Base-by-base conservation (phyloP, 225 moss, liverwort and hornwort genomes). In the Physcomitrium patens region DNA sequence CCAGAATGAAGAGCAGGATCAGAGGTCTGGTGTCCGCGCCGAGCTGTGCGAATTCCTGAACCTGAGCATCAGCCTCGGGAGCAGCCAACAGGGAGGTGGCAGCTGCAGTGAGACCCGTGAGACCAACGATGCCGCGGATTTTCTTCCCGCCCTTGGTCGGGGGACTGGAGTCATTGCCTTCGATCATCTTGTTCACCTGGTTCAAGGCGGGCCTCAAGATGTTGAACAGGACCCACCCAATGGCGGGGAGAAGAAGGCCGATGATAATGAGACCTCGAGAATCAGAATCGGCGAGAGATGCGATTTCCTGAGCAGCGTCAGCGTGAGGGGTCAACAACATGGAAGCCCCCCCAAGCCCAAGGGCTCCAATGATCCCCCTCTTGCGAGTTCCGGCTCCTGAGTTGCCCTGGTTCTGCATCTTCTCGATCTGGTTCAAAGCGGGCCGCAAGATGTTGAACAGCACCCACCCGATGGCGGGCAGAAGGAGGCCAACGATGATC, bases 171-270 rank as follows among this genome's bases (percentile, higher is more conserved):
- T 24, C 60, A 71, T 83, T 83, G 43, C 62, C 62, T 0, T 62
- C 67, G 26, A 67, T 13, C 87, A 97, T 92, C 63, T 90, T 86
- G 80, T 91, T 62, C 27, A 96, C 16, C 85, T 94, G 96, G 79
- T 94, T 96, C 66, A 96, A 65, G 9, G 93, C 96, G 1, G 96
- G 96, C 83, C 82, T 82, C 19, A 96, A 79, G 56, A 96, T 96
- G 78, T 96, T 96, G 81, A 82, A 94, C 31, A 92, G 73, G 24
- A 96, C 96, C 96, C 96, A 96, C 8, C 94, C 96, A 23, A 96
- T 31, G 5, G 96, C 96, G 0, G 96, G 94, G 16, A 90, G 50
- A 7, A 92, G 81, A 8, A 91, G 55, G 12, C 69, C 84, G 58
- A 87, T 16, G 49, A 94, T 84, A 12, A 91, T 47, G 54, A 93